Evolutionary conservation across 768 basidiomycete species (phyloP), one percentile per base, ranked within the genome.

Genomic region (Cubamyces lactineus): DNA sequence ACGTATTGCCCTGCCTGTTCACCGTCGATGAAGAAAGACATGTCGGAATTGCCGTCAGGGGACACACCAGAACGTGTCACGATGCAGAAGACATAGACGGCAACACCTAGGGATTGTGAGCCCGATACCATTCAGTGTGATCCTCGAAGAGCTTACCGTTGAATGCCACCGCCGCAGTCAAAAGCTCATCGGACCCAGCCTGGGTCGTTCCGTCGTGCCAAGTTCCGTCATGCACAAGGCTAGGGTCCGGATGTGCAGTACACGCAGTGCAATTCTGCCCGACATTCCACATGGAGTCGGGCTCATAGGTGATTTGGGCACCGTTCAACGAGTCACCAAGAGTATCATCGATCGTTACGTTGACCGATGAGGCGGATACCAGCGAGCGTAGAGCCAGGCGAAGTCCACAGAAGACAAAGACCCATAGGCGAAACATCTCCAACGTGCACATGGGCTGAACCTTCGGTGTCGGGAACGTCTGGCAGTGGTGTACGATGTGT

Each of bases 281-380:
- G 23, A 53, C 42, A 16, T 68, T 68, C 81, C 79, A 80, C 15
- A 65, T 72, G 6, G 64, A 65, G 3, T 59, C 47, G n/a, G 79
- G 78, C 26, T 68, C 42, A 63, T 80, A 80, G 7, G 61, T 59
- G 24, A 80, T 71, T 9, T 54, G 62, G 17, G 57, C 64, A 26
- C 77, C 72, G 41, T 75, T 76, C 21, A 57, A 21, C 16, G 67
- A 57, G 65, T 78, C 73, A 34, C 74, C 73, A 26, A 67, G 62
- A 34, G 72, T 72, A 66, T 80, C 79, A 72, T 82, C 80, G 40
- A 82, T 73, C 5, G 80, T 80, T 28, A 76, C 66, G 60, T 81
- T 80, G 24, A 74, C 66, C 26, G 75, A 67, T 12, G 63, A 48
- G 12, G 68, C 67, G 23, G 60, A 57, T 17, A 53, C 58, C 34